Percentiles rank a stretch among this genome's conserved stretches.
Conservation (phyloP, 768 basidiomycete genomes). For the Tremella yokohamensis region DNA sequence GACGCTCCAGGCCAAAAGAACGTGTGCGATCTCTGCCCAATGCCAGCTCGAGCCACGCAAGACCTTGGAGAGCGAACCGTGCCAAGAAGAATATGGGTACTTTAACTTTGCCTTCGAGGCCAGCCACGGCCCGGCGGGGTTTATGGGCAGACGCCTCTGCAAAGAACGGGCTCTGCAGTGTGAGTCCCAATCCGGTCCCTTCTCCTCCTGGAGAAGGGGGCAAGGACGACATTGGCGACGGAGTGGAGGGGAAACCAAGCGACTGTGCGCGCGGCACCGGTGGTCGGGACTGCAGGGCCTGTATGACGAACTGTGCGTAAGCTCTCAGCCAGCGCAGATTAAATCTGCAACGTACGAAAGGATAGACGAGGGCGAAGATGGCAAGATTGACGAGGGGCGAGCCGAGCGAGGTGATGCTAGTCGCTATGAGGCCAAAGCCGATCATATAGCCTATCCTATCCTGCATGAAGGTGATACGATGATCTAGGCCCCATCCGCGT, state of each 20-base stretch:
- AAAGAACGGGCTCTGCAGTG: conserved; percentile 29
- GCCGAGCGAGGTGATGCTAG: conserved; percentile 40
- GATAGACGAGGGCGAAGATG: conserved; percentile 48
- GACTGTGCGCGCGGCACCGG: conserved; percentile 17
- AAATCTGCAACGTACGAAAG: conserved; percentile 32
- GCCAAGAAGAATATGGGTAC: conserved; percentile 42
- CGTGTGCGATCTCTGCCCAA: conserved; percentile 23
- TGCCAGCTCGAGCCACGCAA: conserved; percentile 37
- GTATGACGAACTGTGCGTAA: conserved; percentile 38
- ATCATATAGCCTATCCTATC: conserved; percentile 46
- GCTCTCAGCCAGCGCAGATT: background rate
- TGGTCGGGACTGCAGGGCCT: conserved; percentile 45
- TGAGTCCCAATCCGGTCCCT: background rate
- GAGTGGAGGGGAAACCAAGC: conserved; percentile 24
- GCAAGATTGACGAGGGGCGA: conserved; percentile 45
- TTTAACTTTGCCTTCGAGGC: conserved; percentile 4
- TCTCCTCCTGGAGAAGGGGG: conserved; percentile 25
- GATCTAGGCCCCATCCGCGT: conserved; percentile 29
- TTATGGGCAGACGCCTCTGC: background rate
- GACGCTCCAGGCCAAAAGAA: conserved; percentile 7
- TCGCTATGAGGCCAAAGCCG: conserved; percentile 46
- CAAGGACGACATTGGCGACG: conserved; percentile 30
- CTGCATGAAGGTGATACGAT: conserved; percentile 37
- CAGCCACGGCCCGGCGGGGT: background rate
- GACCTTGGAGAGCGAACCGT: conserved; percentile 29